phyloP scores from a whole-genome alignment of 2,329 filamentous ascomycete species.

The Nemania sp. region DNA sequence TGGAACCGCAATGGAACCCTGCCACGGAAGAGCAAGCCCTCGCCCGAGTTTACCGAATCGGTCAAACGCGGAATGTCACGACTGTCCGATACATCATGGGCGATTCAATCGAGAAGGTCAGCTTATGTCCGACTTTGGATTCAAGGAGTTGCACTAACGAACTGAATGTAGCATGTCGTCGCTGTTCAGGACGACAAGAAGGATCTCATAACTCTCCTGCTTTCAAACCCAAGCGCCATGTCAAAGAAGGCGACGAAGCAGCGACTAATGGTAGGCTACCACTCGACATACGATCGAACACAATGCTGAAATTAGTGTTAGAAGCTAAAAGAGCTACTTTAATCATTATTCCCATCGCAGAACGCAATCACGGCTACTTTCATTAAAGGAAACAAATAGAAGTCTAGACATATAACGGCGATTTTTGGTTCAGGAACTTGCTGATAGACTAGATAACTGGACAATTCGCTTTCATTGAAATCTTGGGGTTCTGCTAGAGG shows the following conservation, averaged over 20 bases:
- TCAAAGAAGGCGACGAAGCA: not conserved
- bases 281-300: not conserved
- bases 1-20: conserved; percentile 1
- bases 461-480: too few species aligned
- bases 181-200: not conserved
- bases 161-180: not conserved
- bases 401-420: too few species aligned
- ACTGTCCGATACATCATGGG: not conserved
- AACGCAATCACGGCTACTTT: too few species aligned
- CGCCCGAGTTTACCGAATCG: not conserved
- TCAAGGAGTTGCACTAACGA: not conserved
- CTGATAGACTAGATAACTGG: too few species aligned
- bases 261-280: not conserved
- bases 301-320: not conserved
- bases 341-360: too few species aligned
- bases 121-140: not conserved
- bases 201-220: not conserved
- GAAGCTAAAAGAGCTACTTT: not conserved
- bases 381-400: too few species aligned
- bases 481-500: too few species aligned
- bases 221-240: not conserved
- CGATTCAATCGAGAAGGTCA: not conserved
- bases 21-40: not conserved
- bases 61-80: not conserved
- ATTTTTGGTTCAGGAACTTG: too few species aligned